phyloP scores from a whole-genome alignment of 2,329 filamentous ascomycete genomes.

The Pseudogymnoascus destructans region DNA sequence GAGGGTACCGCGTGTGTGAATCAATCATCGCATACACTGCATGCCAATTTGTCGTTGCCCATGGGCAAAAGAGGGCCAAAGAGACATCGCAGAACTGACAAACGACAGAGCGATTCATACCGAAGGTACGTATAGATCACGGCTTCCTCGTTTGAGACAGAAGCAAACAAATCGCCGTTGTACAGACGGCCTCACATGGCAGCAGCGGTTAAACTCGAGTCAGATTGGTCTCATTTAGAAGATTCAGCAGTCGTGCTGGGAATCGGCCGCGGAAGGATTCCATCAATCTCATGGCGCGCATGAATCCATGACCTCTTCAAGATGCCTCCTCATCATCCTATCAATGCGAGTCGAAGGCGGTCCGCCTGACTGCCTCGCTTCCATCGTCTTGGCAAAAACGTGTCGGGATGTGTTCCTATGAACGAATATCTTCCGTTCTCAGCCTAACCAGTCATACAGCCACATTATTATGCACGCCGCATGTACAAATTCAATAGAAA shows the following conservation, averaged over 20 bases:
- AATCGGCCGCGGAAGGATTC: not conserved
- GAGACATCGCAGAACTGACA: not conserved
- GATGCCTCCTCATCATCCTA: not conserved
- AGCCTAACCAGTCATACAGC: not conserved
- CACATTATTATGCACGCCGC: not conserved
- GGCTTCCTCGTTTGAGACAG: not conserved
- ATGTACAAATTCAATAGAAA: constrained; percentile 1
- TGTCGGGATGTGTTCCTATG: not conserved
- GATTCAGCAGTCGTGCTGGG: not conserved
- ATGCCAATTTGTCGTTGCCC: not conserved
- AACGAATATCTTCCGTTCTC: not conserved
- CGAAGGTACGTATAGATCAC: not conserved
- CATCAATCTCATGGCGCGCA: not conserved
- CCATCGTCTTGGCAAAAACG: not conserved
- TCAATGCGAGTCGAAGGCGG: not conserved
- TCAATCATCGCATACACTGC: not conserved
- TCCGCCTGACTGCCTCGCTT: not conserved
- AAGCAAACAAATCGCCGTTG: not conserved
- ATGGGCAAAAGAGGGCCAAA: not conserved
- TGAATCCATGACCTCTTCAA: not conserved
- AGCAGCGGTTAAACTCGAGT: not conserved
- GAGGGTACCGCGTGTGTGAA: not conserved
- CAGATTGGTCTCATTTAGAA: not conserved
- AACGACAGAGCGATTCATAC: not conserved
- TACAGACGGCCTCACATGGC: not conserved